Evolutionary conservation across 192 early-diverging fungal species (phyloP), one percentile per base, ranked within the genome.

Genomic region (Physocladia obscura): DNA sequence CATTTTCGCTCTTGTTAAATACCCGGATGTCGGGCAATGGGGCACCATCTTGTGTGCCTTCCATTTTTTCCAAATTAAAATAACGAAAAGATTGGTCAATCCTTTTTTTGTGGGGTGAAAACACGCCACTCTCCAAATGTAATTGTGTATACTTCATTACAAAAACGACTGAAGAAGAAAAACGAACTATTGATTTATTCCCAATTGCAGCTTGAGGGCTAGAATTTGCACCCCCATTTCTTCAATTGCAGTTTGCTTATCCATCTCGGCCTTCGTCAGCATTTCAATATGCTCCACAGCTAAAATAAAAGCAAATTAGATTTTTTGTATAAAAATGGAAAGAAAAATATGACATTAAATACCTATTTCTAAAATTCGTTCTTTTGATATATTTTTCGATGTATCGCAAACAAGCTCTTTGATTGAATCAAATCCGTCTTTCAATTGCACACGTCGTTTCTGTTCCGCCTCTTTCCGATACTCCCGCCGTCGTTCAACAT

Each of bases 381-480:
- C 62, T 34, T 65, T 65, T 5, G 62, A 38, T 19, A 35, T 49
- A 19, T 3, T 15, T 32, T 65, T 65, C 8, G 1, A 6, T 1
- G 62, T n/a, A 1, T 4, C 52, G 1, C 24, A 19, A 1, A 65
- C 19, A 24, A 65, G 26, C 30, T 51, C 62, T 26, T 51, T 65
- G 17, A 65, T 31, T 19, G 30, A n/a, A 8, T 65, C 30, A 34
- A 49, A 51, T 1, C 49, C 26, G 6, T 47, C 13, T n/a, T 65
- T 65, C 62, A 65, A 50, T 22, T 13, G 6, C 24, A 31, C 32
- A 5, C 62, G 62, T 17, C 62, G 27, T 17, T 38, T 17, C 49
- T 65, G 49, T 51, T 65, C 62, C 15, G 62, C 62, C 26, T 32
- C 49, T 51, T 65, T 65, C 6, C 62, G 62, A 47, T 51, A 38